These are phyloP conservation scores for Talaromyces borbonicus DNA, from an alignment of 495 filamentous ascomycete genomes.

Conservation along the genomic window DNA sequence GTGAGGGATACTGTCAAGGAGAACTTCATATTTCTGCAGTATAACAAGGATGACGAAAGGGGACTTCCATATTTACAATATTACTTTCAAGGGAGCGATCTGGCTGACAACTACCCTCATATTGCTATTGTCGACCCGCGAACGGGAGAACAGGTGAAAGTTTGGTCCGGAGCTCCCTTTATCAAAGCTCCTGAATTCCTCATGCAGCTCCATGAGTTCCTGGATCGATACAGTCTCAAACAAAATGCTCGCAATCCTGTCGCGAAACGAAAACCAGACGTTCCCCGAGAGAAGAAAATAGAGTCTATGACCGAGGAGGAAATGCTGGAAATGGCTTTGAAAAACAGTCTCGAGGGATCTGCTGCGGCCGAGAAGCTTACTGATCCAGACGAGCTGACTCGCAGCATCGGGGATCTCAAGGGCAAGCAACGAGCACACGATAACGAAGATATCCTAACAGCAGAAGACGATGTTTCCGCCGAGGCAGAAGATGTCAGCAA, in stretches of 20 bases:
- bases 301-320: slow-evolving; percentile 93
- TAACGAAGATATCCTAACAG: slow-evolving; percentile 29
- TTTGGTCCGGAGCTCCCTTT: slow-evolving; percentile 79
- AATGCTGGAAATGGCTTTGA: slow-evolving; percentile 86
- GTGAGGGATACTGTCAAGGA: slow-evolving; percentile 74
- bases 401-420: slow-evolving; percentile 44
- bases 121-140: slow-evolving; percentile 93
- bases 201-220: slow-evolving; percentile 85
- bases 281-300: slow-evolving; percentile 57
- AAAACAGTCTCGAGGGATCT: slow-evolving; percentile 59
- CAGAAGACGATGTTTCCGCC: slow-evolving; percentile 6
- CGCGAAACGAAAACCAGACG: slow-evolving; percentile 64
- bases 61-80: slow-evolving; percentile 76
- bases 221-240: slow-evolving; percentile 87
- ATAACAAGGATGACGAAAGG: slow-evolving; percentile 65
- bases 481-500: slow-evolving; percentile 8
- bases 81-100: slow-evolving; percentile 68
- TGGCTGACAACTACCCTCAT: slow-evolving; percentile 79
- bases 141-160: slow-evolving; percentile 94
- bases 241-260: slow-evolving; percentile 87
- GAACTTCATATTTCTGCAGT: slow-evolving; percentile 94
- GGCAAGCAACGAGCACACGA: slow-evolving; percentile 54
- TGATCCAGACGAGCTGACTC: slow-evolving; percentile 84
- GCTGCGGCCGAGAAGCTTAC: slow-evolving; percentile 29
- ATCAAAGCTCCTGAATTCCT: slow-evolving; percentile 72